Evolutionary conservation across 768 basidiomycete genomes (phyloP), one percentile per base, ranked within the genome.

Genomic region (Auricularia sp.): DNA sequence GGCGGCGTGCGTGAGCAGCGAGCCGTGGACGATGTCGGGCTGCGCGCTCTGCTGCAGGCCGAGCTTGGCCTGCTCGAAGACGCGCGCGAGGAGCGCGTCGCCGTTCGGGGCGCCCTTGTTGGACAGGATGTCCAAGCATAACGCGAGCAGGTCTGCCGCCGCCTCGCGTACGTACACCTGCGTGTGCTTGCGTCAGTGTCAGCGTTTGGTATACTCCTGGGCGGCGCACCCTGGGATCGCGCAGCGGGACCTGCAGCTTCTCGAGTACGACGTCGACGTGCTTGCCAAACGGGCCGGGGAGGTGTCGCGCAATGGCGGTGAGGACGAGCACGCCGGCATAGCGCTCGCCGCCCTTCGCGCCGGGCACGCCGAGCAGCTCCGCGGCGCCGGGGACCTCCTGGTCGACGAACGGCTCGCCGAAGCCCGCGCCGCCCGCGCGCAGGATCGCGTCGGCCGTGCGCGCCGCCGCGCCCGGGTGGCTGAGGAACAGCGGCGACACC

Each of bases 251-350:
- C 66, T 96, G 87, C 63, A 99, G 93, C 75, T 93, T 93, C 72
- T 94, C 93, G 61, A 98, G 87, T 11, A 97, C 90, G 44, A 90
- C 81, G 63, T 83, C 83, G 21, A 98, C 94, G 74, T 93, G 90
- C 2, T 90, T 83, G 69, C 92, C 87, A 74, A 98, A 96, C 70
- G 93, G 88, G 5, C 80, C 85, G 0, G 92, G 88, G 67, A 90
- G 93, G 74, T 93, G 90, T 34, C 86, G 83, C 2, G 97, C 95
- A 51, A 99, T 81, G 74, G 97, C 95, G 76, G 95, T 94, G 43
- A 98, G 75, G 61, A 97, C 91, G 62, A 98, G 84, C 2, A 98
- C 93, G 0, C 93, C 95, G 0, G 93, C 93, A 75, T 97, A 96
- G 64, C 96, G 83, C 2, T 89, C 87, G 34, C 87, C 82, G 72